Conservation (phyloP, 1,284 basidiomycete genomes). For the Leucocoprinus gongylophorus region DNA sequence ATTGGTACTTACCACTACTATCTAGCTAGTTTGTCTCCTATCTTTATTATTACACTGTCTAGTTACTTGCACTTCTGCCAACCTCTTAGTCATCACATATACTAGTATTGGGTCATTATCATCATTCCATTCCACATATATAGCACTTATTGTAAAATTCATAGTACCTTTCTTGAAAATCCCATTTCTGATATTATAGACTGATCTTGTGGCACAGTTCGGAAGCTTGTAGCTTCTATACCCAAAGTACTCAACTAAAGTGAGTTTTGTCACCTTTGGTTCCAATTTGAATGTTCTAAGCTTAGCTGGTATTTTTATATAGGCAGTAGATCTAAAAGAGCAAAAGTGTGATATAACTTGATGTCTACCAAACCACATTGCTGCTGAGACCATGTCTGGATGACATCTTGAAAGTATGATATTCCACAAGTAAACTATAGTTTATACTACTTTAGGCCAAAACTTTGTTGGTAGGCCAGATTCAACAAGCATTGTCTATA, state of each 20-base stretch:
- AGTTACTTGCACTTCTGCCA: background rate
- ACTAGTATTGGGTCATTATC: background rate
- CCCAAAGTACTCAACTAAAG: constrained; percentile 20
- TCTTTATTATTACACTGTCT: background rate
- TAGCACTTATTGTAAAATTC: background rate
- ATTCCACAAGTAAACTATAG: constrained; percentile 6
- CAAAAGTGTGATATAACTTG: constrained; percentile 24
- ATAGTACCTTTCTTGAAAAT: constrained; percentile 21
- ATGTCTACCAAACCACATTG: constrained; percentile 9
- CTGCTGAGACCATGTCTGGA: background rate
- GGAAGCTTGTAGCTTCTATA: constrained; percentile 19
- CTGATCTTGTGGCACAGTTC: constrained; percentile 8
- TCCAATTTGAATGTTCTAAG: constrained; percentile 19
- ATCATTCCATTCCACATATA: background rate
- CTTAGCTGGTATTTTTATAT: constrained; percentile 21
- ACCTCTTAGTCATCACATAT: background rate
- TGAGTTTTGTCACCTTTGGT: constrained; percentile 16
- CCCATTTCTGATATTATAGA: constrained; percentile 18
- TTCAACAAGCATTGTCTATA: constrained; percentile 21
- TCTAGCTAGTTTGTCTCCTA: background rate
- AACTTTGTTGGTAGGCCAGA: constrained; percentile 21
- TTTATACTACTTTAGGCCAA: constrained; percentile 24
- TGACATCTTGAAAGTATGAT: constrained; percentile 1
- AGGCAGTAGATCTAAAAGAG: constrained; percentile 15
- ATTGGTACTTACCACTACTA: too few relatives aligned